Percentiles rank a stretch among this genome's conserved stretches.
Conservation (phyloP, 2,329 filamentous ascomycete species). For the Aspergillus hiratsukae region DNA sequence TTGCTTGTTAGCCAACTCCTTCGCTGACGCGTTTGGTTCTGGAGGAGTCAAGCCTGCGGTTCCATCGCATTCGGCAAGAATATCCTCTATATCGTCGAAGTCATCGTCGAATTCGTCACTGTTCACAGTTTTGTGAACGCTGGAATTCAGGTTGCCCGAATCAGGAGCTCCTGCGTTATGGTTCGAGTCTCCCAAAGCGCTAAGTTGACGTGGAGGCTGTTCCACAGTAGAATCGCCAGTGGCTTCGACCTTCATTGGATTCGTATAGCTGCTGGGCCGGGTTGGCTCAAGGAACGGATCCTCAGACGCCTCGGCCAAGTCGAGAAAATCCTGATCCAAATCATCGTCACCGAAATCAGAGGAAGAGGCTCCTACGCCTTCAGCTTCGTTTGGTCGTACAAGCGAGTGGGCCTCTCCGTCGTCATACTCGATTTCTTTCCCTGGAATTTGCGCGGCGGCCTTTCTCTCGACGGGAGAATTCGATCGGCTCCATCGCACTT, state of each 20-base stretch:
- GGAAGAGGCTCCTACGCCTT: constrained; percentile 23
- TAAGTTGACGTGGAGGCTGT: background rate
- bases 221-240: background rate
- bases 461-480: constrained; percentile 27
- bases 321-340: constrained; percentile 43
- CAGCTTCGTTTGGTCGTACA: background rate
- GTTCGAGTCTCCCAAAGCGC: background rate
- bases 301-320: constrained; percentile 32
- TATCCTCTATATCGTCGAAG: constrained; percentile 57
- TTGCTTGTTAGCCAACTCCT: constrained; percentile 16
- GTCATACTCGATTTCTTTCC: background rate
- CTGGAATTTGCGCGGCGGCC: background rate
- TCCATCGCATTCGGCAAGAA: constrained; percentile 53
- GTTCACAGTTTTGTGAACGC: constrained; percentile 18
- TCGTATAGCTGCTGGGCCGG: background rate
- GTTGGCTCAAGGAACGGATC: constrained; percentile 25
- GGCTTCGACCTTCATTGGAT: background rate
- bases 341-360: constrained; percentile 48
- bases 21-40: constrained; percentile 7
- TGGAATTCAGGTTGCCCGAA: constrained; percentile 9
- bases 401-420: constrained; percentile 1
- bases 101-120: constrained; percentile 66
- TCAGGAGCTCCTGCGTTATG: constrained; percentile 3
- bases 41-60: constrained; percentile 20
- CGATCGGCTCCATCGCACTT: constrained; percentile 26